Percentiles rank a stretch among this genome's conserved stretches.
These are phyloP conservation scores for Trematosphaeria pertusa DNA, from an alignment of 2,329 filamentous ascomycete species.

Conservation along the genomic window DNA sequence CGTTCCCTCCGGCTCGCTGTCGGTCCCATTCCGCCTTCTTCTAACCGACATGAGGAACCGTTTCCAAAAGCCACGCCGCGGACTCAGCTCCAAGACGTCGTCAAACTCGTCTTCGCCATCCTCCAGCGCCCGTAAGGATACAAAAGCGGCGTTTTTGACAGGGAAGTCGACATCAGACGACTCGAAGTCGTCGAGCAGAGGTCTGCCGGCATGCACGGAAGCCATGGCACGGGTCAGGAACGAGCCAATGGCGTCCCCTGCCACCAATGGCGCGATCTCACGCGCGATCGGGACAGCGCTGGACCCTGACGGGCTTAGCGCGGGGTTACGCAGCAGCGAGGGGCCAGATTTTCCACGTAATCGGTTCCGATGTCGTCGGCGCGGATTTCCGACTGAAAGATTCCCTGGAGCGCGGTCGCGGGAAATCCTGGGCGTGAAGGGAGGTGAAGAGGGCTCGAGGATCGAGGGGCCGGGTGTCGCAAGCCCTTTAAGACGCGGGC, in stretches of 20 bases:
- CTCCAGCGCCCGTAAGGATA: constrained; percentile 30
- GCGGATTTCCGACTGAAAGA: no score
- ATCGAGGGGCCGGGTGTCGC: background rate
- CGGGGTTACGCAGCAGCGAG: no score
- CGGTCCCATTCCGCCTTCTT: constrained; percentile 29
- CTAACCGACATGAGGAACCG: constrained; percentile 39
- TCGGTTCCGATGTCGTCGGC: no score
- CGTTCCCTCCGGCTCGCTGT: constrained; percentile 15
- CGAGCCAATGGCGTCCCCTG: constrained; percentile 24
- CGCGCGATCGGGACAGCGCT: no score
- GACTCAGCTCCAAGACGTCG: constrained; percentile 15
- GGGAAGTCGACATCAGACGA: constrained; percentile 24
- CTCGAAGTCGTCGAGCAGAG: constrained; percentile 32
- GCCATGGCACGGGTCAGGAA: constrained; percentile 29
- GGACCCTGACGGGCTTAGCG: constrained; percentile 11
- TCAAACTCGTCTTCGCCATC: constrained; percentile 32
- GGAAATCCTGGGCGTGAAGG: no score
- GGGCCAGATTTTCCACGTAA: no score
- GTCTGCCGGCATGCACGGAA: constrained; percentile 23
- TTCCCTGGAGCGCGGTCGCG: no score
- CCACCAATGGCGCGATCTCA: constrained; percentile 6
- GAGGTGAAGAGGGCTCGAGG: background rate
- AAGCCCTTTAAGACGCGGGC: background rate
- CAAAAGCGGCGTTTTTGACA: constrained; percentile 17
- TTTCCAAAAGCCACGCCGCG: constrained; percentile 26